Evolutionary conservation across 352 stramenopile genomes (phyloP).

Genomic region (Globisporangium ultimum): DNA sequence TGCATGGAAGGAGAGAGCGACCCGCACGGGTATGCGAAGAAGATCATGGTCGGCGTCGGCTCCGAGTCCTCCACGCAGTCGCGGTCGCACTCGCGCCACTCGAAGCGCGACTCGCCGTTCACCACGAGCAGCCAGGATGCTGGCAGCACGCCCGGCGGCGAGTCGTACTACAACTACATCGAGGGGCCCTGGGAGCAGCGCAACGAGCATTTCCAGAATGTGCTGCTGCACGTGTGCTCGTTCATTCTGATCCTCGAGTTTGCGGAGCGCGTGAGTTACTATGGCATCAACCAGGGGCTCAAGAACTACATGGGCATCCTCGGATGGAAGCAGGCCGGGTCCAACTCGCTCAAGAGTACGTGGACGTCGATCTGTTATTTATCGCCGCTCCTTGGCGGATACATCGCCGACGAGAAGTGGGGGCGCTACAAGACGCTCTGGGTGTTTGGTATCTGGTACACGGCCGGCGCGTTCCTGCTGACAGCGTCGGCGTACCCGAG

Average conservation of each 20-base stretch:
- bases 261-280: constrained; percentile 81
- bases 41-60: constrained; percentile 5
- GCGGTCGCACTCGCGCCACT: constrained; percentile 37
- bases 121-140: constrained; percentile 34
- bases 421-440: constrained; percentile 80
- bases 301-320: constrained; percentile 87
- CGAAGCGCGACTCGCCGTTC: constrained; percentile 40
- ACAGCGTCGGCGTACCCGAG: constrained; percentile 61
- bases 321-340: constrained; percentile 71
- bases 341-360: constrained; percentile 86
- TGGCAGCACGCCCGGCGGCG: constrained; percentile 32
- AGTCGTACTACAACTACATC: constrained; percentile 66
- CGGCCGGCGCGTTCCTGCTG: constrained; percentile 61
- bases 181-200: constrained; percentile 77
- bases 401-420: constrained; percentile 86
- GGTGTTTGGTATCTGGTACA: constrained; percentile 83
- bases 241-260: constrained; percentile 89
- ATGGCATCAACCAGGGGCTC: constrained; percentile 84
- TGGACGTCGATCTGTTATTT: constrained; percentile 88
- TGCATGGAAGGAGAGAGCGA: constrained; percentile 4
- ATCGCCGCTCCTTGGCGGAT: constrained; percentile 76
- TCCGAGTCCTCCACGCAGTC: constrained; percentile 33
- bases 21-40: neutral
- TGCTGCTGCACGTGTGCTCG: constrained; percentile 79
- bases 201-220: constrained; percentile 75